Evolutionary conservation across 2,329 filamentous ascomycete species (phyloP).

Genomic region (Claviceps sp.): DNA sequence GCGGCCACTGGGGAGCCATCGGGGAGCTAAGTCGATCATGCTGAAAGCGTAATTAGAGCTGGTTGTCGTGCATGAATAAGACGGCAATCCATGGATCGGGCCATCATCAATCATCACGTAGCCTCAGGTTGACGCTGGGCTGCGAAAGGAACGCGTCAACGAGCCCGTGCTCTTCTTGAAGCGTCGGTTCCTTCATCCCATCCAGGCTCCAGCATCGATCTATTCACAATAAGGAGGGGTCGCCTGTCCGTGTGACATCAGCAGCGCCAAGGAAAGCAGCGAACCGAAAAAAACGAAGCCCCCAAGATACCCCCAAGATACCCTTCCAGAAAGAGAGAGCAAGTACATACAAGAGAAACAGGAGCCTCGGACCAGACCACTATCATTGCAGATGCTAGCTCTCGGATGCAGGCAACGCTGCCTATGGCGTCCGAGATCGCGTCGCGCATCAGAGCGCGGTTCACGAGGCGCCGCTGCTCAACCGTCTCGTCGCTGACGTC

Average conservation of each 20-base stretch:
- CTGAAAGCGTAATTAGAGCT: not conserved
- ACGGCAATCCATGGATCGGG: not conserved
- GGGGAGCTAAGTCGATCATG: not conserved
- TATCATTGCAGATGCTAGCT: slow-evolving; percentile 1
- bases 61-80: slow-evolving; percentile 1
- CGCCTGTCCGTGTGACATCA: not conserved
- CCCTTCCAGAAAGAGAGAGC: no score
- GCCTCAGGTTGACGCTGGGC: not conserved
- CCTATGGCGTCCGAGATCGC: slow-evolving; percentile 31
- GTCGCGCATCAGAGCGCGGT: slow-evolving; percentile 33
- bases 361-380: not conserved
- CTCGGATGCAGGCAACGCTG: slow-evolving; percentile 1
- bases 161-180: not conserved
- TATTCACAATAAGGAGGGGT: not conserved
- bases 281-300: not conserved
- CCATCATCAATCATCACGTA: not conserved
- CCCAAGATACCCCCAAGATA: no score
- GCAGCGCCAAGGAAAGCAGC: not conserved
- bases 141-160: not conserved
- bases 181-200: not conserved
- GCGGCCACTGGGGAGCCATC: not conserved
- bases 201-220: not conserved
- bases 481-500: slow-evolving; percentile 23
- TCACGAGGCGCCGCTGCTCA: slow-evolving; percentile 29
- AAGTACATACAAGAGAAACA: no score